Percentiles rank a stretch among this genome's conserved stretches.
Evolutionary conservation across 257 asterid species (phyloP).

Genomic region (Solanum lycopersicoides): DNA sequence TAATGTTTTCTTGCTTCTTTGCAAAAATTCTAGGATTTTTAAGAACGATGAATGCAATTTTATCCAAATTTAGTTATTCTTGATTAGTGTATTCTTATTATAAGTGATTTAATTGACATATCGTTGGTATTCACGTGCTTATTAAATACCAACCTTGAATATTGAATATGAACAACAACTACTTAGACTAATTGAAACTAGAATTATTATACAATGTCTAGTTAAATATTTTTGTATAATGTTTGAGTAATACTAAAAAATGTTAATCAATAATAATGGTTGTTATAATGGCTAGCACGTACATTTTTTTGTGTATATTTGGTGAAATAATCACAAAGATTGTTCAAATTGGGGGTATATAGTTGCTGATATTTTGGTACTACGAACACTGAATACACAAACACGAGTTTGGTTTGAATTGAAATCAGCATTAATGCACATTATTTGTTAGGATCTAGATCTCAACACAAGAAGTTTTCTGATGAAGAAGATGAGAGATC

Average conservation of each 20-base stretch:
- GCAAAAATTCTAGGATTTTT: background rate
- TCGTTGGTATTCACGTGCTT: background rate
- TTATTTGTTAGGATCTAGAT: too few species aligned
- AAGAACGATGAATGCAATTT: background rate
- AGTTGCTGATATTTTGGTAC: background rate
- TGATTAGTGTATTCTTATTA: background rate
- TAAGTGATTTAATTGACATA: background rate
- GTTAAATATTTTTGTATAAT: too few species aligned
- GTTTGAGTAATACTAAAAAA: background rate
- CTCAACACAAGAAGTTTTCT: too few species aligned
- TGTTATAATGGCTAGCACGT: background rate
- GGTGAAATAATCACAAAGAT: background rate
- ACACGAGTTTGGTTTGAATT: background rate
- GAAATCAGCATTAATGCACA: background rate
- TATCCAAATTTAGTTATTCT: background rate
- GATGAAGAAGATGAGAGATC: too few species aligned
- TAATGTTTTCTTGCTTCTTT: background rate
- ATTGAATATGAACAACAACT: background rate
- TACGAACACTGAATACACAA: too few species aligned
- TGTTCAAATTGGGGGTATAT: background rate
- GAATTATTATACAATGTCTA: background rate
- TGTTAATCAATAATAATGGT: background rate
- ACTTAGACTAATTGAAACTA: background rate
- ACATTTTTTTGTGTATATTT: too few species aligned
- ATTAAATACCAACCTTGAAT: background rate